Evolutionary conservation across 2,329 filamentous ascomycete species (phyloP), one percentile per base, ranked within the genome.

Genomic region (Penicillium sp.): DNA sequence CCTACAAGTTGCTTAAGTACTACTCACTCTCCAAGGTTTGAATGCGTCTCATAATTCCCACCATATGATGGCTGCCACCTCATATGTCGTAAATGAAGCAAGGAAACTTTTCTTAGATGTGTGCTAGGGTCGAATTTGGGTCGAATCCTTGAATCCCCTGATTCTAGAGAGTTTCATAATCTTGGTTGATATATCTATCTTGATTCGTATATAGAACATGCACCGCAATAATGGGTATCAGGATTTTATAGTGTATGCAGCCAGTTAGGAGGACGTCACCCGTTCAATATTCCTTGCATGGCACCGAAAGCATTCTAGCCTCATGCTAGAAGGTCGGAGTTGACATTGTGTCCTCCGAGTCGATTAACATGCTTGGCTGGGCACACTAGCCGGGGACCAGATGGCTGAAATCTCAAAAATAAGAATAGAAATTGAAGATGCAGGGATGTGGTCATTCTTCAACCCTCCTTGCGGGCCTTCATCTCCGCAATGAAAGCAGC

Each of bases 401-500:
- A n/a, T n/a, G n/a, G n/a, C n/a, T n/a, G n/a, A n/a, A n/a, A n/a
- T n/a, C n/a, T n/a, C n/a, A n/a, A n/a, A n/a, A n/a, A n/a, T n/a
- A n/a, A n/a, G n/a, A n/a, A n/a, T n/a, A n/a, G n/a, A n/a, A n/a
- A n/a, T n/a, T 18, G 39, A 28, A 43, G 37, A 43, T 28, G 6
- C 10, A 5, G 23, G n/a, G 10, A 10, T 45, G 28, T 28, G 29
- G 31, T 48, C n/a, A 16, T 19, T 29, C 19, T 42, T 70, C 67
- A 71, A 46, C 62, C 58, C 11, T 64, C 64, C 59, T 85, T 90
- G 71, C 90, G 87, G 66, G 79, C 82, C 79, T 97, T 97, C 71
- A 92, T 92, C 64, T 94, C 89, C 59, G 84, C 83, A 31, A 96
- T 87, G 87, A 92, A 99, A n/a, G 72, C 81, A 8, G 81, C 81